These are phyloP conservation scores for Chrysanthemum makinoi DNA, from an alignment of 129 eudicot species.

Conservation along the genomic window DNA sequence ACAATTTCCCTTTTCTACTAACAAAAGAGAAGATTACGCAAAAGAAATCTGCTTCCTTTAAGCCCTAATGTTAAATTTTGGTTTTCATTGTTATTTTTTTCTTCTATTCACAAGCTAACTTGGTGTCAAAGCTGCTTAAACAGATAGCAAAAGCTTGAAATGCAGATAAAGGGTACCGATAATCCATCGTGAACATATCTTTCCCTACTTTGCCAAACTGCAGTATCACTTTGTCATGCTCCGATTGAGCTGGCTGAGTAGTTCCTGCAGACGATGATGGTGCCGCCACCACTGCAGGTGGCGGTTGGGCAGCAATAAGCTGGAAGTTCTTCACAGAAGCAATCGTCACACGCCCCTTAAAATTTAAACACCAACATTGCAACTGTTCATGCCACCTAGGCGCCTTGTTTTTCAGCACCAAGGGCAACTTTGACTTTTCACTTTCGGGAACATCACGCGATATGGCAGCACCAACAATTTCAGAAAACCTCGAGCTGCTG, in stretches of 20 bases:
- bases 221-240: conserved; percentile 69
- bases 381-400: conserved; percentile 84
- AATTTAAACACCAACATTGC: conserved; percentile 83
- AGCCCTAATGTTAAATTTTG: conserved; percentile 11
- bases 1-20: conserved; percentile 28
- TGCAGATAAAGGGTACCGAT: conserved; percentile 85
- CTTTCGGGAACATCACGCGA: conserved; percentile 42
- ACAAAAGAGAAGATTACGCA: conserved; percentile 13
- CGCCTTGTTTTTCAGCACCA: conserved; percentile 75
- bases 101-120: conserved; percentile 88
- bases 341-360: conserved; percentile 72
- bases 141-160: conserved; percentile 94
- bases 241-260: conserved; percentile 50
- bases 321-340: conserved; percentile 83
- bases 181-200: conserved; percentile 89
- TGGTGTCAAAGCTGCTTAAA: conserved; percentile 92
- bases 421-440: conserved; percentile 45
- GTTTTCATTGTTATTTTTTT: conserved; percentile 5
- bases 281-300: conserved; percentile 22
- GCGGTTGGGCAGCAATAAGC: conserved; percentile 60
- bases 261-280: conserved; percentile 28
- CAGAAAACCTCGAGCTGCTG: conserved; percentile 70
- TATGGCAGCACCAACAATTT: conserved; percentile 38
- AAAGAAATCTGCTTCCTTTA: conserved; percentile 20
- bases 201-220: conserved; percentile 88